Percentiles rank a stretch among this genome's conserved stretches.
phyloP scores from a whole-genome alignment of 352 stramenopile genomes.

The Pythium sp. region DNA sequence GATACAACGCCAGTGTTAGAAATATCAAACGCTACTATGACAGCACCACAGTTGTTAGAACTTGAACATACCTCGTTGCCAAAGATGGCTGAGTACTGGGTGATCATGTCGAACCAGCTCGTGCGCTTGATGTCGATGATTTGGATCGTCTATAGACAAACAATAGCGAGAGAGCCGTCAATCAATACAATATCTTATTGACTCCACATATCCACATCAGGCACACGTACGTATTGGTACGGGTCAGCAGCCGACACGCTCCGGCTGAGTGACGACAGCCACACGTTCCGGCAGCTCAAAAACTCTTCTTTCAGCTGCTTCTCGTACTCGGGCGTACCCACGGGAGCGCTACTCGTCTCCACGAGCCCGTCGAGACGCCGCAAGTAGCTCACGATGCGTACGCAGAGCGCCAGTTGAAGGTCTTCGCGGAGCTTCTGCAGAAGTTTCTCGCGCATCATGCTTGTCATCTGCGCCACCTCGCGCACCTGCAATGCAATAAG shows the following conservation, averaged over 20 bases:
- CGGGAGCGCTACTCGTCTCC: constrained; percentile 9
- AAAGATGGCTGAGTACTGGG: constrained; percentile 90
- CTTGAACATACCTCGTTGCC: constrained; percentile 52
- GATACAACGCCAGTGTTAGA: neutral
- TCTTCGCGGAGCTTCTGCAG: constrained; percentile 84
- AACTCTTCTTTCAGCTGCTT: constrained; percentile 85
- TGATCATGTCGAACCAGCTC: constrained; percentile 91
- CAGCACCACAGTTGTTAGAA: neutral
- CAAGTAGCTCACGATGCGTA: constrained; percentile 79
- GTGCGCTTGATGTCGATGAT: constrained; percentile 86
- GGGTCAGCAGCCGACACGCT: constrained; percentile 55
- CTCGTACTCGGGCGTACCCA: constrained; percentile 65
- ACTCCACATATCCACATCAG: neutral
- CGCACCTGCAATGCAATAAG: constrained; percentile 23
- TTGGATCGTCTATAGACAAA: constrained; percentile 60
- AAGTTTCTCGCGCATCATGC: constrained; percentile 62
- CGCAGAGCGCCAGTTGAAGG: constrained; percentile 72
- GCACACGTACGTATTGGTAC: constrained; percentile 73
- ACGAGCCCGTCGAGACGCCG: constrained; percentile 64
- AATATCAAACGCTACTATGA: neutral
- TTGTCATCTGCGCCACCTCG: constrained; percentile 69
- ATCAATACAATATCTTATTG: no score
- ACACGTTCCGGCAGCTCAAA: constrained; percentile 68
- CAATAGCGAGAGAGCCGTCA: neutral
- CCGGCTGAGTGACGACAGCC: constrained; percentile 63